A percentile compares a stretch with the other conserved stretches of the same genome.
Evolutionary conservation across 2,329 filamentous ascomycete genomes (phyloP).

Genomic region (Tolypocladium guangdongense): DNA sequence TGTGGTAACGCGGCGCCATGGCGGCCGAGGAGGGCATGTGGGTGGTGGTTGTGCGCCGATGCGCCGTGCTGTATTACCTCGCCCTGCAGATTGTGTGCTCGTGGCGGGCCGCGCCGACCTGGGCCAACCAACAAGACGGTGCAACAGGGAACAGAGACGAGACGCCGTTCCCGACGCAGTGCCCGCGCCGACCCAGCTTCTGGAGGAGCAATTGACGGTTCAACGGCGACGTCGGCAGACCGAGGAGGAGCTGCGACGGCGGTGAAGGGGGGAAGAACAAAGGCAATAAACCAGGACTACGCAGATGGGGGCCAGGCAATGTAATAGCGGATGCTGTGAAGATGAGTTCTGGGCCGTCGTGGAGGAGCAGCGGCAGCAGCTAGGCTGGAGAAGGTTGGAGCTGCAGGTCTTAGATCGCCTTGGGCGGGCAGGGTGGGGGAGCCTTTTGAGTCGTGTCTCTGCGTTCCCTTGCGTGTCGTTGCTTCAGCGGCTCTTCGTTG

Average conservation of each 20-base stretch:
- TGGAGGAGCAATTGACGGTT: neutral
- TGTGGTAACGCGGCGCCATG: constrained; percentile 8
- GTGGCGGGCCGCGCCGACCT: neutral
- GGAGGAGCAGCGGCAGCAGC: neutral
- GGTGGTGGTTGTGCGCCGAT: neutral
- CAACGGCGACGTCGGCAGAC: neutral
- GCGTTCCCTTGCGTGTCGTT: neutral
- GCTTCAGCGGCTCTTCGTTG: neutral
- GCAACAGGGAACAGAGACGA: neutral
- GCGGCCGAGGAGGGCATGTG: neutral
- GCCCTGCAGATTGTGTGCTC: neutral
- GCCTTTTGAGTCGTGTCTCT: neutral
- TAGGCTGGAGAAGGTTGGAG: constrained; percentile 3
- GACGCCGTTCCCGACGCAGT: neutral
- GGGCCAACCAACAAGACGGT: neutral
- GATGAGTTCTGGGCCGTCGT: neutral
- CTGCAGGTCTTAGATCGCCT: constrained; percentile 3
- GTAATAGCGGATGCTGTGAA: neutral
- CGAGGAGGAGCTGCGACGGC: neutral
- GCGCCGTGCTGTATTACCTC: neutral
- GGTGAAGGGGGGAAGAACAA: neutral
- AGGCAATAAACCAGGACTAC: no score
- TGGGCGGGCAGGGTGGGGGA: neutral
- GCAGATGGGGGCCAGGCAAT: neutral
- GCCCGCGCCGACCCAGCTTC: neutral